Base-by-base conservation (phyloP, 1,139 yeast genomes). In the Diutina rugosa region DNA sequence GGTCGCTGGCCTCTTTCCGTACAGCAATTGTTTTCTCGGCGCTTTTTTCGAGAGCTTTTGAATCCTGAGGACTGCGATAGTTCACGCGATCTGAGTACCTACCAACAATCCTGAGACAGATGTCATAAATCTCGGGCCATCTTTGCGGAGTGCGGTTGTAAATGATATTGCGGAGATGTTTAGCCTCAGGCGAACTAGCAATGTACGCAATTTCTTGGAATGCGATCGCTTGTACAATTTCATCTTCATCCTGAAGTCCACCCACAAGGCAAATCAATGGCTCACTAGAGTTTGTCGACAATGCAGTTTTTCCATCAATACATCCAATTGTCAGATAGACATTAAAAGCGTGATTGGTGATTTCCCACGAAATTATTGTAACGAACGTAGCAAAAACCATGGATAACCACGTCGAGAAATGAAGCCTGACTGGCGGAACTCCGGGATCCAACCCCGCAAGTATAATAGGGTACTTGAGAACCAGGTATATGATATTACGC, bases 321-420 rank as follows among this genome's bases (percentile, higher is more conserved):
- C 98, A 93, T 0, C 97, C 97, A 59, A 88, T 78, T 8, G 90
- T 79, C 65, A 91, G 78, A 67, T 89, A 91, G 4, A 90, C 85
- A 60, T 81, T 75, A 65, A 83, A 90, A 1, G 83, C 72, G 58
- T 80, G 78, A 67, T 87, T 86, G 44, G 81, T 69, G 10, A 81
- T 59, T 62, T 85, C 90, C 87, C 90, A 87, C 26, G 75, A 63
- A 49, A 77, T 62, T 4, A 77, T 62, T 5, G 78, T 61, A 10
- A 77, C 63, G 59, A 76, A 73, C 4, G 82, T 69, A 2, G 74
- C 63, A 51, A 73, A 66, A 1, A 75, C 63, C 6, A 79, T 61
- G 54, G 72, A 68, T 12, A 74, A 35, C 51, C 75, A 61, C n/a
- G 76, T 68, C 1, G 62, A 59, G 28, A 78, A 59, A 0, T 81